Conservation (phyloP, 2,329 filamentous ascomycete species). For the Aspergillus chevalieri region DNA sequence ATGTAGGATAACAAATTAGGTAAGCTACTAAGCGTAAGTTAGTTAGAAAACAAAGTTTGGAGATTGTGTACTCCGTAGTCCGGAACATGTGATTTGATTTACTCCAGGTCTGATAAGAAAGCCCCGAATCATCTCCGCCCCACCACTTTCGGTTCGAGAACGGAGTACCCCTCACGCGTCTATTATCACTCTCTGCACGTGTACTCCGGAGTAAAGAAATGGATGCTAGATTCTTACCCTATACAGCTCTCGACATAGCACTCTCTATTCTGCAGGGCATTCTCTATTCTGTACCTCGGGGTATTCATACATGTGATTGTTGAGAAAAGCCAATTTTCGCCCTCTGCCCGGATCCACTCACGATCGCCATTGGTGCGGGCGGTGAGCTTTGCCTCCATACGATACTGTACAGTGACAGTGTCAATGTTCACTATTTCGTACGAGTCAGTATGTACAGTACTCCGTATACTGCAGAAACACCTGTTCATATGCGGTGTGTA, state of each 20-base stretch:
- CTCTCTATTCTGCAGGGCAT: background rate
- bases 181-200: background rate
- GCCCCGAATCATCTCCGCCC: constrained; percentile 2
- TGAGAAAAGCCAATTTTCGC: background rate
- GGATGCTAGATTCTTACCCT: no score
- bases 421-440: background rate
- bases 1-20: no score
- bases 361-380: background rate
- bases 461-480: background rate
- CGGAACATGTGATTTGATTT: background rate
- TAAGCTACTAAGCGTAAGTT: no score
- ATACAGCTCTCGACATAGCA: no score
- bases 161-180: background rate
- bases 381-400: background rate
- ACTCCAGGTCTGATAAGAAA: background rate
- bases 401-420: background rate
- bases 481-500: background rate
- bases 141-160: background rate
- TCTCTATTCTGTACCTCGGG: background rate
- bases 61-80: no score
- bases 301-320: background rate
- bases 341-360: background rate
- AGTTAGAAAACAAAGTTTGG: no score
- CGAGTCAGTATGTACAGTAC: background rate
- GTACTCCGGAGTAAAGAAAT: background rate